Conservation (phyloP, 2,329 filamentous ascomycete genomes). For the Diaporthe capsici region DNA sequence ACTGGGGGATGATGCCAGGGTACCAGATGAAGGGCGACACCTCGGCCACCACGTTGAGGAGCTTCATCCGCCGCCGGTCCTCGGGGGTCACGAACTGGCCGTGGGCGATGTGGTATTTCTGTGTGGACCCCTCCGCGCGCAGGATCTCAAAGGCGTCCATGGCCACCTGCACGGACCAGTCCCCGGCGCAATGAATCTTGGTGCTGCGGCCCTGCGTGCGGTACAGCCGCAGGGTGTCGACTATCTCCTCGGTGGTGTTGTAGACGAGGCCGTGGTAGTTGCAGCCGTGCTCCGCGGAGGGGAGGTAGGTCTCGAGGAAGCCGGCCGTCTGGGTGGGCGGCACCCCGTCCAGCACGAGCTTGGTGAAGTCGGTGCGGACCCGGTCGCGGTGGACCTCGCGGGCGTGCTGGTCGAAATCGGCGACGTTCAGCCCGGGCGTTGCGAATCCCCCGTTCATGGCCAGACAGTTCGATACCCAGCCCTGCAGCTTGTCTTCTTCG, state of each 20-base stretch:
- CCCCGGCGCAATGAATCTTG: background rate
- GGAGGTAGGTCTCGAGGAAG: background rate
- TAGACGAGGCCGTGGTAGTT: background rate
- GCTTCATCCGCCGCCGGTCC: background rate
- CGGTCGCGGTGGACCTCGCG: background rate
- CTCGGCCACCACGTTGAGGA: background rate
- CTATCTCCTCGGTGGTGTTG: background rate
- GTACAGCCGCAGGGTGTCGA: background rate
- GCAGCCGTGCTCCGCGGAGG: background rate
- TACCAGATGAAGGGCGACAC: conserved; percentile 8
- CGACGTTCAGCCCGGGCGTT: background rate
- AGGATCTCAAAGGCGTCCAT: background rate
- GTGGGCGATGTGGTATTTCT: background rate
- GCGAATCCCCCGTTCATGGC: background rate
- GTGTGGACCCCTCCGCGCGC: background rate
- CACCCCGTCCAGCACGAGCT: background rate
- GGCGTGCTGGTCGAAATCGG: background rate
- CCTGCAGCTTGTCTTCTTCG: background rate
- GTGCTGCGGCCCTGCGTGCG: background rate
- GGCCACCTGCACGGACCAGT: background rate
- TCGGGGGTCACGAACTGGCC: conserved; percentile 13
- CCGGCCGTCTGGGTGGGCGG: background rate
- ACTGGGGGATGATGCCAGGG: background rate
- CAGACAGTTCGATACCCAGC: conserved; percentile 8
- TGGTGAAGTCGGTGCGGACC: conserved; percentile 4